Evolutionary conservation across 352 stramenopile species (phyloP).

Genomic region (Phytophthora quininea): DNA sequence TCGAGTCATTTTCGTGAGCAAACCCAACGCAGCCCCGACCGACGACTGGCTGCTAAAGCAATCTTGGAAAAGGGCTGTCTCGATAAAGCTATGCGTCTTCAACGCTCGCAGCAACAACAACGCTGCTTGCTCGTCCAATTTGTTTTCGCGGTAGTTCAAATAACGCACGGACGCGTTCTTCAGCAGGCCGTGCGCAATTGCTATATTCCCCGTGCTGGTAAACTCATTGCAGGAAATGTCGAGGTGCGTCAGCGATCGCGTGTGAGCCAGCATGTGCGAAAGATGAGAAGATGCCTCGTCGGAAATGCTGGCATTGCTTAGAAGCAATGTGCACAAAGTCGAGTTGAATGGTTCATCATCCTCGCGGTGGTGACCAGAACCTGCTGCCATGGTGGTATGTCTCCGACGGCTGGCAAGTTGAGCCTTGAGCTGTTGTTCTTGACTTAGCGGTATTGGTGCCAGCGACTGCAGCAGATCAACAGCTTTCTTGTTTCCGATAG

Average conservation of each 20-base stretch:
- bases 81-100: slow-evolving; percentile 37
- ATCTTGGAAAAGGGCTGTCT: slow-evolving; percentile 59
- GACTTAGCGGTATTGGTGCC: slow-evolving; percentile 40
- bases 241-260: slow-evolving; percentile 56
- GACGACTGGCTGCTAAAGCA: slow-evolving; percentile 48
- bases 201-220: slow-evolving; percentile 34
- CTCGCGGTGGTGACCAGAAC: slow-evolving; percentile 11
- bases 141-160: slow-evolving; percentile 71
- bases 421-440: slow-evolving; percentile 64
- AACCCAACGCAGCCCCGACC: slow-evolving; percentile 38
- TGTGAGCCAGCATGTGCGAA: slow-evolving; percentile 49
- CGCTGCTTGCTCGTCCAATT: slow-evolving; percentile 43
- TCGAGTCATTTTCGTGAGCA: slow-evolving; percentile 31
- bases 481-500: slow-evolving; percentile 59
- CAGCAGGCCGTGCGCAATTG: slow-evolving; percentile 53
- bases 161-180: slow-evolving; percentile 50
- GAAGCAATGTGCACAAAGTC: slow-evolving; percentile 55
- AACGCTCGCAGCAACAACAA: slow-evolving; percentile 46
- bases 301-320: slow-evolving; percentile 68
- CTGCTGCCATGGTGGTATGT: slow-evolving; percentile 8
- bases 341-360: slow-evolving; percentile 59
- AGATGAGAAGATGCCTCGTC: slow-evolving; percentile 54
- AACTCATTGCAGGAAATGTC: slow-evolving; percentile 65
- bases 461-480: slow-evolving; percentile 59
- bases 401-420: slow-evolving; percentile 38